These are phyloP conservation scores for Lentithecium fluviatile DNA, from an alignment of 495 filamentous ascomycete species.

Conservation along the genomic window DNA sequence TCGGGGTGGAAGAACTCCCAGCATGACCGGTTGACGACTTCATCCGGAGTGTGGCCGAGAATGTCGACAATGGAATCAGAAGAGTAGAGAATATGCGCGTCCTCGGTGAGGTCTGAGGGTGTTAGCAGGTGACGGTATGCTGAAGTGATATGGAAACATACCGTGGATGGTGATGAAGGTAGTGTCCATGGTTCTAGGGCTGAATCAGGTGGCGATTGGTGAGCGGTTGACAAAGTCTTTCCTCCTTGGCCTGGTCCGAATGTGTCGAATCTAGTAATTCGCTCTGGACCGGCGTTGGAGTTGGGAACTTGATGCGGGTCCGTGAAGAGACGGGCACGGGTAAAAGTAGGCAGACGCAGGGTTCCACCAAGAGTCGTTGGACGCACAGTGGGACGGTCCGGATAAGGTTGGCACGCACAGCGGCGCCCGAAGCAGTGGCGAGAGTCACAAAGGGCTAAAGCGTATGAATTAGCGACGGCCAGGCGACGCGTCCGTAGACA, in stretches of 20 bases:
- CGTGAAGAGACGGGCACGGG: not conserved
- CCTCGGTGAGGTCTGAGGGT: slow-evolving; percentile 63
- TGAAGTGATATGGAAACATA: slow-evolving; percentile 43
- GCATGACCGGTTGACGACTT: slow-evolving; percentile 72
- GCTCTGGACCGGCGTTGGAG: slow-evolving; percentile 28
- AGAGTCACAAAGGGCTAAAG: not conserved
- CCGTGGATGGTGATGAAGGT: slow-evolving; percentile 95
- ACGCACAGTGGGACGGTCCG: slow-evolving; percentile 4
- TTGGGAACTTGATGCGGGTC: slow-evolving; percentile 2
- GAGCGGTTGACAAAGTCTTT: not conserved
- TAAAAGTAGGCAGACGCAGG: slow-evolving; percentile 3
- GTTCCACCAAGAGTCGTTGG: slow-evolving; percentile 13
- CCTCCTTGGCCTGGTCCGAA: not conserved
- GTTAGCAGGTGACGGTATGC: slow-evolving; percentile 25
- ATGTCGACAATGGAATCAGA: slow-evolving; percentile 83
- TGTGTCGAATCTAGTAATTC: slow-evolving; percentile 35
- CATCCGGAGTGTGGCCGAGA: slow-evolving; percentile 72
- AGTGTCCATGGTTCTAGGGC: slow-evolving; percentile 58
- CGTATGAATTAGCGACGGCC: not conserved
- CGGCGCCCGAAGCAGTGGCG: not conserved
- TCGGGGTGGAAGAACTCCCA: slow-evolving; percentile 88
- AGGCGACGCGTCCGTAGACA: not conserved
- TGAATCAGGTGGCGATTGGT: not conserved
- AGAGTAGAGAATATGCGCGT: slow-evolving; percentile 79
- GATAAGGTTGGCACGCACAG: slow-evolving; percentile 16